Conservation (phyloP, 2,329 filamentous ascomycete species). For the Shiraia bambusicola region DNA sequence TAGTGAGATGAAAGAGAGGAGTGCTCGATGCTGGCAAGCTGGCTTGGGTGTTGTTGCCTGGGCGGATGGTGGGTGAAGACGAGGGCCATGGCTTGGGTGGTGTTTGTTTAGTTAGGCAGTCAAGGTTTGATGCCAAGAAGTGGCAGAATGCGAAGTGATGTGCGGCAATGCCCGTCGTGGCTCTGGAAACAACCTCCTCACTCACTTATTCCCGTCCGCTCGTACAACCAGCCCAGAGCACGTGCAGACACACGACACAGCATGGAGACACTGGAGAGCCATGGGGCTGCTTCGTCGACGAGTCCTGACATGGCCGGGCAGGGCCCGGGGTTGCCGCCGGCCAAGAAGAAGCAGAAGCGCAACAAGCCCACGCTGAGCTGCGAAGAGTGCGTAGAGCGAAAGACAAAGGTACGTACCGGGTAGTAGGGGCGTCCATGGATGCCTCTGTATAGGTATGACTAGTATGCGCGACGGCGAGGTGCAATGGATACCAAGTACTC, state of each 20-base stretch:
- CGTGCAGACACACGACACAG: too few relatives aligned
- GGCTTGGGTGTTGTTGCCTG: too few relatives aligned
- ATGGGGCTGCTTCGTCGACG: background rate
- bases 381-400: constrained; percentile 76
- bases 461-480: too few relatives aligned
- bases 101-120: too few relatives aligned
- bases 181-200: constrained; percentile 26
- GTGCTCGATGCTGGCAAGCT: too few relatives aligned
- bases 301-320: constrained; percentile 4
- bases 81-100: too few relatives aligned
- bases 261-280: background rate
- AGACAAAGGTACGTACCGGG: constrained; percentile 75
- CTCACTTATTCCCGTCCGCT: constrained; percentile 33
- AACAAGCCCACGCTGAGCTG: constrained; percentile 83
- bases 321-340: constrained; percentile 40
- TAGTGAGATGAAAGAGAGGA: too few relatives aligned
- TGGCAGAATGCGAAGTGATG: constrained; percentile 17
- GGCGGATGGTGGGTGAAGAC: too few relatives aligned
- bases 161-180: constrained; percentile 11
- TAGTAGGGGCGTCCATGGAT: too few relatives aligned
- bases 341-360: constrained; percentile 74
- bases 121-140: constrained; percentile 10
- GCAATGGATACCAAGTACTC: too few relatives aligned
- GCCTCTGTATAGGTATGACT: too few relatives aligned
- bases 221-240: constrained; percentile 18